Evolutionary conservation across 495 filamentous ascomycete genomes (phyloP), one percentile per base, ranked within the genome.

Genomic region (Talaromyces nanjingensis): DNA sequence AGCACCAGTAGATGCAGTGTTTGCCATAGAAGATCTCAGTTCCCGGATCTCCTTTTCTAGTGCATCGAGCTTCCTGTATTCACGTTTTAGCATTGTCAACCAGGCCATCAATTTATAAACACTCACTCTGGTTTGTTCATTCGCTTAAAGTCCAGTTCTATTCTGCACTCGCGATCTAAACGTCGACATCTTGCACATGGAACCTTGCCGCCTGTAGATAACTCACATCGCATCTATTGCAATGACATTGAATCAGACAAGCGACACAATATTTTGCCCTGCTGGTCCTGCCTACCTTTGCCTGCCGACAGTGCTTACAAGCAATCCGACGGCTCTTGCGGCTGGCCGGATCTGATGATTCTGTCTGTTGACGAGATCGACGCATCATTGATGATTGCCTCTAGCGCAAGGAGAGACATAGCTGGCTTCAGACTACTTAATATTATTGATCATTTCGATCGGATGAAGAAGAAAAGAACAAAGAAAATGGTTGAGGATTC

Each of bases 111-210:
- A 16, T 54, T 11, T 54, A 27, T 22, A 12, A 2, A 18, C 18
- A 60, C 66, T 63, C 47, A 63, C 66, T 34, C 63, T 29, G 60
- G 66, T 53, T 65, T 67, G 39, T 65, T 67, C 16, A 67, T 61
- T 52, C 63, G 45, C 59, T 67, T 67, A 42, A 63, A 67, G 8
- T 65, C 63, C 11, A 49, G 37, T n/a, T 67, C 66, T 33, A 67
- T 53, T 29, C 34, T 49, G 34, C 66, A 67, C 12, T 65, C 59
- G 12, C 62, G 63, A 11, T 47, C 59, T 20, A 67, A 4, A 12
- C 66, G 66, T 22, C 42, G 63, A 33, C 66, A 67, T 63, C 66
- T 24, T 42, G 27, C 25, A 49, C 66, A 67, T 16, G 63, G 66
- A 25, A 47, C 11, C 14, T 14, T 37, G 12, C 63, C 63, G 4